Evolutionary conservation across 1,139 yeast species (phyloP), one percentile per base, ranked within the genome.

Genomic region (Blastobotrys aristatus): DNA sequence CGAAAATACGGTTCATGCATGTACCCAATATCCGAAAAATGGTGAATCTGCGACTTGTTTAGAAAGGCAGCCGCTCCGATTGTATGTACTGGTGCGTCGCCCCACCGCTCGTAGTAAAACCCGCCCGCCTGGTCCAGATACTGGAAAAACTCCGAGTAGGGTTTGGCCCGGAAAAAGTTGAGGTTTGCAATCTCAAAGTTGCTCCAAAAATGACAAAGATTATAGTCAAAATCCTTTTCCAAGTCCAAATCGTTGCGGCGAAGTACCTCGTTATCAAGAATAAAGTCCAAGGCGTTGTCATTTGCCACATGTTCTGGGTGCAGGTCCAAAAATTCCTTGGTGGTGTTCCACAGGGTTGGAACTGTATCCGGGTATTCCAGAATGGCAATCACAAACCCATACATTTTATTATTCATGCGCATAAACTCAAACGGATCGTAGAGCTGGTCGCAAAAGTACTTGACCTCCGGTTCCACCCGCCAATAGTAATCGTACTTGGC

Each of bases 71-170:
- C 68, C 4, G 82, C 77, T 0, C 81, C 97, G 30, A 90, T 76
- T 0, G 96, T 75, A 65, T 92, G 97, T 4, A 92, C 95, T 0
- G 98, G 97, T 0, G 97, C 97, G 68, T 92, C 98, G 3, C 98
- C 98, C 98, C 97, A 92, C 55, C 98, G 72, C 65, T 70, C 72
- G 62, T 88, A 88, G 64, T 85, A 85, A 60, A 90, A 89, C 0
- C 96, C 97, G 1, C 95, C 96, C 0, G 80, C 67, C 41, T 70
- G 53, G 60, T 88, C 94, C 48, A 90, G 70, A 63, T 73, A 75
- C 17, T 85, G 73, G 61, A 90, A 89, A 63, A 70, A 89, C n/a
- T 73, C 74, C 31, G 75, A 65, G 64, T 90, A 90, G 17, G 73
- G 78, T 46, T 83, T 76, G 44, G 89, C 75, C 52, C 96, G 71